A percentile compares a stretch with the other conserved stretches of the same genome.
These are phyloP conservation scores for Salix koriyanagi DNA, from an alignment of 345 rosid genomes.

Conservation along the genomic window DNA sequence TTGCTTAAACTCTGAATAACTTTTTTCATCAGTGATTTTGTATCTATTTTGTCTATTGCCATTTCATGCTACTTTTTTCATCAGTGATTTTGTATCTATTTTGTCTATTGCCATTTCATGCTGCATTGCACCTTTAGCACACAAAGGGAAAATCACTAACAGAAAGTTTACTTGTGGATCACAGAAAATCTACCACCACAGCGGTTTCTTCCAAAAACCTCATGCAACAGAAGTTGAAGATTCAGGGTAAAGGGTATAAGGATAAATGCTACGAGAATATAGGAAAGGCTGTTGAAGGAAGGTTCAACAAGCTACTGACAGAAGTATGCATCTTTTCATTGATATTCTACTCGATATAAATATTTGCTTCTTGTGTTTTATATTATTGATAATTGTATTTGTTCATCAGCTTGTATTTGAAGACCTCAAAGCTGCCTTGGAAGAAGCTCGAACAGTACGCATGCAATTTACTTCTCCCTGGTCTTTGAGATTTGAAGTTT, in stretches of 20 bases:
- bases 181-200: constrained; percentile 59
- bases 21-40: neutral
- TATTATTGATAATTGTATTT: constrained; percentile 26
- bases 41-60: neutral
- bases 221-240: constrained; percentile 66
- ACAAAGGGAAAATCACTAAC: neutral
- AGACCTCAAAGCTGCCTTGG: constrained; percentile 94
- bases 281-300: constrained; percentile 78
- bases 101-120: neutral
- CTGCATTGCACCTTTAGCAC: neutral
- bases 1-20: neutral
- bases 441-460: constrained; percentile 86
- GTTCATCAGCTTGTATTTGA: constrained; percentile 71
- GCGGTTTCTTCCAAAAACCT: constrained; percentile 56
- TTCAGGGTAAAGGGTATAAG: constrained; percentile 90
- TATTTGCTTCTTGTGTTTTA: constrained; percentile 15
- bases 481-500: constrained; percentile 1
- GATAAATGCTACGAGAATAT: constrained; percentile 96
- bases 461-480: neutral
- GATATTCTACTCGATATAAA: neutral
- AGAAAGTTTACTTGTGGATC: constrained; percentile 15
- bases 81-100: constrained; percentile 1
- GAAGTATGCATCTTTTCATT: constrained; percentile 38
- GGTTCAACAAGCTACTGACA: constrained; percentile 76
- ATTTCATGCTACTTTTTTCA: neutral